Conservation (phyloP, 1,139 yeast genomes). For the Magnusiomyces paraingens region DNA sequence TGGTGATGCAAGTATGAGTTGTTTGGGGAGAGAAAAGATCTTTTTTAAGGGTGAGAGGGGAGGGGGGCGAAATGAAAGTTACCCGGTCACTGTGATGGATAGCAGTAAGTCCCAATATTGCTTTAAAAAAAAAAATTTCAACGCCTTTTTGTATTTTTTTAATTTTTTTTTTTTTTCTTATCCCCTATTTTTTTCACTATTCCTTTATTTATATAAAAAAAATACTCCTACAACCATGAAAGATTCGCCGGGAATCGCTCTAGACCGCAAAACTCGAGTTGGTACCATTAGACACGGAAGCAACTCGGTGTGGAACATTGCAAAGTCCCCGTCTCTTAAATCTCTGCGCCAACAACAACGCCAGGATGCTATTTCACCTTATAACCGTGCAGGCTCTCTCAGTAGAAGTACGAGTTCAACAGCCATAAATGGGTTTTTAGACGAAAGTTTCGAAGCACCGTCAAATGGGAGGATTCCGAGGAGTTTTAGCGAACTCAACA, state of each 20-base stretch:
- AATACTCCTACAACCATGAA: not conserved
- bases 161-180: not conserved
- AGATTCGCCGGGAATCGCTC: not conserved
- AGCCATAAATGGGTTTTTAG: not conserved
- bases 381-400: not conserved
- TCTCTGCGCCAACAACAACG: not conserved
- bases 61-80: no score
- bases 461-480: not conserved
- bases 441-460: not conserved
- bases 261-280: not conserved
- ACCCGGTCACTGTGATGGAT: no score
- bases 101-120: no score
- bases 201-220: no score
- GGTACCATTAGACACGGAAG: not conserved
- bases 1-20: not conserved
- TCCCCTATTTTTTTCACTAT: not conserved
- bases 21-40: not conserved
- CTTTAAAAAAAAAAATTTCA: no score
- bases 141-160: not conserved
- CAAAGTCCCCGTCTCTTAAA: not conserved
- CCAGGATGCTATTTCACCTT: not conserved
- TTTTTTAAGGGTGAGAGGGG: no score
- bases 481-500: not conserved
- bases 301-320: not conserved
- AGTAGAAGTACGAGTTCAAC: not conserved